Percentiles rank a stretch among this genome's conserved stretches.
phyloP scores from a whole-genome alignment of 768 basidiomycete species.

The Boletus edulis region DNA sequence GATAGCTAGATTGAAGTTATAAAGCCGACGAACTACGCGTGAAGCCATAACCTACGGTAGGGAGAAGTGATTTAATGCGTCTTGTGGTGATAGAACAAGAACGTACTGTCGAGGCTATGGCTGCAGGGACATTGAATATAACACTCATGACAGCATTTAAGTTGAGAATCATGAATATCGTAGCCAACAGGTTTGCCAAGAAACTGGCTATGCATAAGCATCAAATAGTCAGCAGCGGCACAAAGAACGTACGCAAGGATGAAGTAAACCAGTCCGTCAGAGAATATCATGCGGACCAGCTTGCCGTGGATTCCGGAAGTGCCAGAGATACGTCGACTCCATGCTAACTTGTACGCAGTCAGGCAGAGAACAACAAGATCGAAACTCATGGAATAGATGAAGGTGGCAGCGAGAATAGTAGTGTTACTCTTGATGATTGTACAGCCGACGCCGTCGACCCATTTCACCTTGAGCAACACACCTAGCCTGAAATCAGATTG shows the following conservation, averaged over 20 bases:
- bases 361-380: constrained; percentile 60
- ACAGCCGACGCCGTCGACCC: constrained; percentile 50
- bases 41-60: constrained; percentile 52
- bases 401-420: constrained; percentile 62
- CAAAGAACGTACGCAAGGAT: constrained; percentile 57
- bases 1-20: constrained; percentile 39
- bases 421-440: constrained; percentile 60
- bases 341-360: constrained; percentile 57
- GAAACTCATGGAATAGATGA: constrained; percentile 77
- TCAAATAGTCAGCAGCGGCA: constrained; percentile 23
- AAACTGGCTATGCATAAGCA: constrained; percentile 31
- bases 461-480: constrained; percentile 55
- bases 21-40: constrained; percentile 57
- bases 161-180: constrained; percentile 62
- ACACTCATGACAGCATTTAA: constrained; percentile 67
- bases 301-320: constrained; percentile 35
- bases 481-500: constrained; percentile 34
- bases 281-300: constrained; percentile 63
- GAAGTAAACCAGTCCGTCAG: constrained; percentile 73
- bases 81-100: not conserved
- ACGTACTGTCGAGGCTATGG: constrained; percentile 50
- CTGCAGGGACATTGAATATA: constrained; percentile 65
- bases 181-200: constrained; percentile 40
- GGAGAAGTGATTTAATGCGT: not conserved
- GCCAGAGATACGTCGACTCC: constrained; percentile 18